Conservation (phyloP, 805 yeast genomes). For the Saccharomycopsis babjevae region DNA sequence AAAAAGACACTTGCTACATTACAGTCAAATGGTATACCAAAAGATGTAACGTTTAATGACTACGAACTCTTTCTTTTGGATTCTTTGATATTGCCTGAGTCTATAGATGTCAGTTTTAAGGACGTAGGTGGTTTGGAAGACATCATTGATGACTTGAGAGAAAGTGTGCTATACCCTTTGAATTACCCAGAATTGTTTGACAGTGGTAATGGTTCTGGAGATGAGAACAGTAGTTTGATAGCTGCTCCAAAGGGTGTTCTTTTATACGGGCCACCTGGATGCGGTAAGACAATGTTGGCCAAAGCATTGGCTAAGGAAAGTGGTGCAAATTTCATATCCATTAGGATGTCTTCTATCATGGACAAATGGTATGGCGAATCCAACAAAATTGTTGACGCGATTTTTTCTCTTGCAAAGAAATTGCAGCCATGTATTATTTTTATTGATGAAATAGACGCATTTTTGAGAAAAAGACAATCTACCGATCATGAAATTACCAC, state of each 20-base stretch:
- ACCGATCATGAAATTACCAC: constrained; percentile 94
- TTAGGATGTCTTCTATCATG: constrained; percentile 88
- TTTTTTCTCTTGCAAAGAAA: constrained; percentile 80
- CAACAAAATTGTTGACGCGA: constrained; percentile 86
- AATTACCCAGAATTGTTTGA: constrained; percentile 65
- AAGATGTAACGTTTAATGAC: constrained; percentile 41
- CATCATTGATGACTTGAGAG: constrained; percentile 76
- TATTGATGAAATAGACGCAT: constrained; percentile 94
- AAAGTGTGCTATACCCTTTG: constrained; percentile 80
- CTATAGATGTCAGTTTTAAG: constrained; percentile 61
- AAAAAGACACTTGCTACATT: constrained; percentile 47
- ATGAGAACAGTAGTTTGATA: constrained; percentile 51
- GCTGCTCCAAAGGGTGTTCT: constrained; percentile 94
- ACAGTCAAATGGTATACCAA: constrained; percentile 31
- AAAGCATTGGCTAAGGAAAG: constrained; percentile 89
- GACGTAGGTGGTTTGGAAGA: constrained; percentile 86
- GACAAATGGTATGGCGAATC: constrained; percentile 98
- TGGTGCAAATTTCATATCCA: constrained; percentile 82
- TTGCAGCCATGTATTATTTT: constrained; percentile 91
- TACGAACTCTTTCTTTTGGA: constrained; percentile 75
- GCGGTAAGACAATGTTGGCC: constrained; percentile 96
- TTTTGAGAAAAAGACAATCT: constrained; percentile 73
- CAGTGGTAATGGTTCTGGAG: background rate
- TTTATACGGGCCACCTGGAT: constrained; percentile 93
- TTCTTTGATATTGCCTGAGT: constrained; percentile 75